phyloP scores from a whole-genome alignment of 345 rosid genomes.

The Microcos paniculata region DNA sequence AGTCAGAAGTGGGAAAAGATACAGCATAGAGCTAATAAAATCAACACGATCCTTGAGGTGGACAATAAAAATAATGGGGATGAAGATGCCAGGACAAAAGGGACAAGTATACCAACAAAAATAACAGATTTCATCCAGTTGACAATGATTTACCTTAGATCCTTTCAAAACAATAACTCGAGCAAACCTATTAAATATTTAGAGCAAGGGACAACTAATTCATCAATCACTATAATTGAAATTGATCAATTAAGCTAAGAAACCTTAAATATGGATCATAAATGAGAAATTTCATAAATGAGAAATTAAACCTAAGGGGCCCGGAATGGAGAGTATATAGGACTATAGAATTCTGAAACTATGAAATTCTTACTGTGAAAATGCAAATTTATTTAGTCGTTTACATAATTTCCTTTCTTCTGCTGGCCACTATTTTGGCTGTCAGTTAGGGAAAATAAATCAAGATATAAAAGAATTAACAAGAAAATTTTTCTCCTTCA shows the following conservation, averaged over 20 bases:
- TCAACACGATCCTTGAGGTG: neutral
- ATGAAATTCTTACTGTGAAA: neutral
- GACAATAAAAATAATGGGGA: neutral
- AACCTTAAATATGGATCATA: neutral
- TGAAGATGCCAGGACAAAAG: neutral
- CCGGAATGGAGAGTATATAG: neutral
- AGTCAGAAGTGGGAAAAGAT: neutral
- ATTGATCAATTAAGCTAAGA: neutral
- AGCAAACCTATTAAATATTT: neutral
- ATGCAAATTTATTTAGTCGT: neutral
- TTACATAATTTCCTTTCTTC: neutral
- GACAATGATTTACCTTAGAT: neutral
- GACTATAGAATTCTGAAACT: neutral
- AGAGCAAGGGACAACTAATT: neutral
- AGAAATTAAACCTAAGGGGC: neutral
- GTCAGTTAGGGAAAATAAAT: neutral
- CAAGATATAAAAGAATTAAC: neutral
- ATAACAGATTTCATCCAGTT: conserved; percentile 2
- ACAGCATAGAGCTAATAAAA: neutral
- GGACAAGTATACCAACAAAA: neutral
- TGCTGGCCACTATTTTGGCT: neutral
- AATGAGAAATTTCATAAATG: neutral
- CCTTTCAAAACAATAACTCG: neutral
- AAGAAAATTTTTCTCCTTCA: neutral
- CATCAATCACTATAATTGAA: neutral